Percentiles rank a stretch among this genome's conserved stretches.
phyloP scores from a whole-genome alignment of 768 basidiomycete genomes.

The Tulasnella sp. region DNA sequence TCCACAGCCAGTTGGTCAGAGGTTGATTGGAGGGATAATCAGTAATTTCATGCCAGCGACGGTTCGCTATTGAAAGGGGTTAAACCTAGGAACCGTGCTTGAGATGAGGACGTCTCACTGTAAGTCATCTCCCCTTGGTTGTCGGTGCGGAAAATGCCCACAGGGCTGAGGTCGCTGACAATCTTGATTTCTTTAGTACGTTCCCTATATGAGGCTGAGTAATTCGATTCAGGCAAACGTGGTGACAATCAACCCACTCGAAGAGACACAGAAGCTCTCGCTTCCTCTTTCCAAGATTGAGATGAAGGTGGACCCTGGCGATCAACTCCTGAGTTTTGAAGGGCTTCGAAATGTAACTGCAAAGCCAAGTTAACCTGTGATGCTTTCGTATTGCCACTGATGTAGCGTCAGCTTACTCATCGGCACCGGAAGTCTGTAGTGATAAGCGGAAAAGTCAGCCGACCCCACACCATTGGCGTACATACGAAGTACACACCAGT shows the following conservation, averaged over 20 bases:
- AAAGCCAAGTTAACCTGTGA: background rate
- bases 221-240: background rate
- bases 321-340: conserved; percentile 43
- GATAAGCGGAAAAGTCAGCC: background rate
- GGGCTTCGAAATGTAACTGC: conserved; percentile 42
- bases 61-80: conserved; percentile 10
- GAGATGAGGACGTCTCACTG: background rate
- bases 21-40: conserved; percentile 21
- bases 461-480: background rate
- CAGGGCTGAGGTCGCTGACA: conserved; percentile 39
- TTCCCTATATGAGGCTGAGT: conserved; percentile 31
- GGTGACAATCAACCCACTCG: conserved; percentile 3
- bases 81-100: background rate
- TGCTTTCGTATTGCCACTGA: background rate
- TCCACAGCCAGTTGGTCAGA: conserved; percentile 15
- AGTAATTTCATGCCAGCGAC: conserved; percentile 27
- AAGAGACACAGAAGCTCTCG: conserved; percentile 31
- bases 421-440: conserved; percentile 39
- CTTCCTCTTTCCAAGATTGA: conserved; percentile 43
- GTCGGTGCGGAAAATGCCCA: conserved; percentile 37
- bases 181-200: conserved; percentile 37
- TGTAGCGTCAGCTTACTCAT: conserved; percentile 36
- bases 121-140: conserved; percentile 26
- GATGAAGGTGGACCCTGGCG: conserved; percentile 42
- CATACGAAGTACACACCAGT: conserved; percentile 32